Percentiles rank a stretch among this genome's conserved stretches.
These are phyloP conservation scores for Mortierella sp. DNA, from an alignment of 371 early-diverging fungal species.

Conservation along the genomic window DNA sequence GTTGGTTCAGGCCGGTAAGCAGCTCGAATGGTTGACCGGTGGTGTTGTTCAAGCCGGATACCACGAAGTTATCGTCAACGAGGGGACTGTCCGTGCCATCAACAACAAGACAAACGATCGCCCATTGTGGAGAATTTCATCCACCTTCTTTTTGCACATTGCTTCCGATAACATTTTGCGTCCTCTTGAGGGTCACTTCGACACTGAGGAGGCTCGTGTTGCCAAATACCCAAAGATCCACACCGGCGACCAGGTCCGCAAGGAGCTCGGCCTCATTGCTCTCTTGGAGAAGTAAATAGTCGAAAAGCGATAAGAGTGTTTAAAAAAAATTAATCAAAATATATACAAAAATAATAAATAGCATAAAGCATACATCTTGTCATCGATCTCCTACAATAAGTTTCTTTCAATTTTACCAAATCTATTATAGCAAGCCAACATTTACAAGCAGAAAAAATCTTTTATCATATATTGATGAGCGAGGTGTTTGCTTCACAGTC, in stretches of 20 bases:
- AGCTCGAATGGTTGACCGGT: conserved; percentile 77
- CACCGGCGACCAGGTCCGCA: conserved; percentile 71
- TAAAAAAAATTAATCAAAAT: neutral
- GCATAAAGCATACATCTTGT: neutral
- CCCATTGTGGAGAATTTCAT: conserved; percentile 77
- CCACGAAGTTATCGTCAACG: conserved; percentile 78
- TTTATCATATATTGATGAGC: no score
- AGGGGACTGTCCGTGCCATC: conserved; percentile 64
- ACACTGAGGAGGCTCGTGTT: conserved; percentile 53
- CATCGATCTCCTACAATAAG: no score
- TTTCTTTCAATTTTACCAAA: no score
- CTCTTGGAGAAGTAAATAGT: conserved; percentile 56
- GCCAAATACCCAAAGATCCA: conserved; percentile 67
- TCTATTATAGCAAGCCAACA: no score
- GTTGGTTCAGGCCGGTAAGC: conserved; percentile 80
- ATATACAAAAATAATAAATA: neutral
- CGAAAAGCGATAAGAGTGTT: neutral
- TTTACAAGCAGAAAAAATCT: no score
- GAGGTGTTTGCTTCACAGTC: no score
- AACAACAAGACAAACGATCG: conserved; percentile 61
- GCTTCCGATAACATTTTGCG: conserved; percentile 69
- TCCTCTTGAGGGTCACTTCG: conserved; percentile 62
- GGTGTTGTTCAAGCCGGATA: conserved; percentile 76
- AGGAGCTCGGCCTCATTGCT: conserved; percentile 73
- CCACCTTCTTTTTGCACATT: conserved; percentile 78